A percentile compares a stretch with the other conserved stretches of the same genome.
Conservation (phyloP, 345 rosid species). For the Populus davidiana region DNA sequence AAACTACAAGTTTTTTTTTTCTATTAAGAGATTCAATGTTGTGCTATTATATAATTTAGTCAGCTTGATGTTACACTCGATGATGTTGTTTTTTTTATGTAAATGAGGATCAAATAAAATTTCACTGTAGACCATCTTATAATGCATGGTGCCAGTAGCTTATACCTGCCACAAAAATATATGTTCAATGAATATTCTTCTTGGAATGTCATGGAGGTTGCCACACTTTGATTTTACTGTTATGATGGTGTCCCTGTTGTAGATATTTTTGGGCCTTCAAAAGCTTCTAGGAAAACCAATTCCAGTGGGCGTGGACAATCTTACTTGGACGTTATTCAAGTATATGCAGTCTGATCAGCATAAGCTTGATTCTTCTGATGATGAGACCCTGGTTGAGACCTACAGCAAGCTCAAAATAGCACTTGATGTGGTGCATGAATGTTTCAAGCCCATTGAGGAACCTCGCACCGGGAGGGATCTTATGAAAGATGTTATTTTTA, state of each 20-base stretch:
- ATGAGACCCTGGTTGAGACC: slow-evolving; percentile 45
- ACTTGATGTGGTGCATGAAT: slow-evolving; percentile 78
- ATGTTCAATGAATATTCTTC: not conserved
- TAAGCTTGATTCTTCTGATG: slow-evolving; percentile 28
- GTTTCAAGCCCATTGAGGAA: slow-evolving; percentile 68
- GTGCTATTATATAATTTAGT: not conserved
- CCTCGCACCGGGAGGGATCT: slow-evolving; percentile 55
- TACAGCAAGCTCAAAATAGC: slow-evolving; percentile 67
- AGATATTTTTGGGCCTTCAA: slow-evolving; percentile 59
- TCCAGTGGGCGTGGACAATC: slow-evolving; percentile 49
- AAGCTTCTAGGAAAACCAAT: slow-evolving; percentile 61
- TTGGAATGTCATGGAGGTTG: not conserved
- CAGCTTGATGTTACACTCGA: not conserved
- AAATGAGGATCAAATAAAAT: not conserved
- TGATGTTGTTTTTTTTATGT: not conserved
- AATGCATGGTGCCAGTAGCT: not conserved
- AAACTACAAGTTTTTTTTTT: not conserved
- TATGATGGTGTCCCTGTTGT: slow-evolving; percentile 20
- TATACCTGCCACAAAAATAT: not conserved
- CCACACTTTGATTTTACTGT: slow-evolving; percentile 6
- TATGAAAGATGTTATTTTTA: slow-evolving; percentile 64
- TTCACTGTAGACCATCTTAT: not conserved
- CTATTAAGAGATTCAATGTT: not conserved
- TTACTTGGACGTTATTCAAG: slow-evolving; percentile 72
- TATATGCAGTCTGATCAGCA: slow-evolving; percentile 25